Evolutionary conservation across 371 early-diverging fungal species (phyloP), one percentile per base, ranked within the genome.

Genomic region (Mucor plumbeus): DNA sequence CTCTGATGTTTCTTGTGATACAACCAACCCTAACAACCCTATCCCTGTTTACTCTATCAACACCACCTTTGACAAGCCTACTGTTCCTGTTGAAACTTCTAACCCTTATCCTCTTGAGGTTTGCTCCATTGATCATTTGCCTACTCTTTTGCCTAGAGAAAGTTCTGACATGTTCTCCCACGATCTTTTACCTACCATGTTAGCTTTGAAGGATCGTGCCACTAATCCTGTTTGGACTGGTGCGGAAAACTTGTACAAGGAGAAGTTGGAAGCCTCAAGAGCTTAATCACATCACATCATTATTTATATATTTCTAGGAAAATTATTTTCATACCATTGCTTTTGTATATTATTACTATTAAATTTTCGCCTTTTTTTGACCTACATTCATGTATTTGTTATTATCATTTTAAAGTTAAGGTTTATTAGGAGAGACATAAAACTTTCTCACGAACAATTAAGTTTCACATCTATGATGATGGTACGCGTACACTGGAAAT

Each of bases 1-100:
- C 50, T 93, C 92, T 31, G 99, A 98, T 76, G 99, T 98, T 58
- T 91, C 92, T 69, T 98, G 99, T 78, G 99, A 98, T 77, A 92
- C 95, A 21, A 97, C 95, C 76, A 97, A 96, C 80, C 97, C 97
- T 21, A 88, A 95, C 85, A 98, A 98, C 82, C 99, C 99, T 40
- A 88, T 98, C 60, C 99, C 97, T 26, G 89, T 98, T 55, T 98
- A 98, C 87, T 78, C 83, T 43, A 82, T 90, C 77, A 89, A 90
- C 81, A 95, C 97, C 26, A 95, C 96, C 14, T 98, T 98, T 82
- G 95, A 94, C 73, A 88, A 94, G 59, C 96, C 99, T 36, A 89
- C 91, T 26, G 80, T 96, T 35, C 78, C 78, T 44, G 92, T 96
- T 8, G 66, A 77, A 33, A 79, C 88, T 33, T 78, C 73, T 50